Base-by-base conservation (phyloP, 768 basidiomycete species). In the Hypholoma sublateritium region DNA sequence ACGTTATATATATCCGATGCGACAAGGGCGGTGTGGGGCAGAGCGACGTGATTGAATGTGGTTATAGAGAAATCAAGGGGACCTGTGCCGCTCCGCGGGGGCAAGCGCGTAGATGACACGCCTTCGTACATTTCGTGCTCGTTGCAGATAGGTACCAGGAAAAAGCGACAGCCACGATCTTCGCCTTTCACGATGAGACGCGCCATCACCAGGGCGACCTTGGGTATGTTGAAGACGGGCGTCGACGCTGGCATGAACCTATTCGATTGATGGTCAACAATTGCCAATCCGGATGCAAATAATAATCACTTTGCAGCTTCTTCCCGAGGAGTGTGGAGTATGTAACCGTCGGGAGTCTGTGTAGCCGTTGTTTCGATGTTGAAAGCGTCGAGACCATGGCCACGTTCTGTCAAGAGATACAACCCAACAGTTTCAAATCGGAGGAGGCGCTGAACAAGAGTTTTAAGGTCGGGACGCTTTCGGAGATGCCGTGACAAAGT, bases 281-380 rank as follows among this genome's bases (percentile, higher is more conserved):
- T 41, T 25, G 35, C 25, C 28, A 22, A 53, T 32, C 50, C 37
- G 51, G 12, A 14, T 53, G 22, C 16, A 43, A 24, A 13, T 13
- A 46, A 43, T 34, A 12, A 44, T 13, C 62, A 84, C 83, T 86
- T 86, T 44, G 80, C 77, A 32, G 83, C 84, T 67, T 83, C 81
- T 60, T 82, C 79, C 36, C 79, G 69, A 36, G 83, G 83, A 0
- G 84, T 82, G 58, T 85, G 70, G 35, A 86, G 76, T 42, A 82
- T 72, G 57, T 80, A 85, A 2, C 83, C 84, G 56, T 77, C 70
- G 2, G 69, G 49, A 1, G 77, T 80, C 55, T 74, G 75, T 0
- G 79, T 82, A 11, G 82, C 85, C 13, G 83, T 86, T 6, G 85
- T 86, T 65, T 86, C 83, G 9, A 85, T 77, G 61, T 86, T 83